These are phyloP conservation scores for Copromyces sp. DNA, from an alignment of 495 filamentous ascomycete species.

Conservation along the genomic window DNA sequence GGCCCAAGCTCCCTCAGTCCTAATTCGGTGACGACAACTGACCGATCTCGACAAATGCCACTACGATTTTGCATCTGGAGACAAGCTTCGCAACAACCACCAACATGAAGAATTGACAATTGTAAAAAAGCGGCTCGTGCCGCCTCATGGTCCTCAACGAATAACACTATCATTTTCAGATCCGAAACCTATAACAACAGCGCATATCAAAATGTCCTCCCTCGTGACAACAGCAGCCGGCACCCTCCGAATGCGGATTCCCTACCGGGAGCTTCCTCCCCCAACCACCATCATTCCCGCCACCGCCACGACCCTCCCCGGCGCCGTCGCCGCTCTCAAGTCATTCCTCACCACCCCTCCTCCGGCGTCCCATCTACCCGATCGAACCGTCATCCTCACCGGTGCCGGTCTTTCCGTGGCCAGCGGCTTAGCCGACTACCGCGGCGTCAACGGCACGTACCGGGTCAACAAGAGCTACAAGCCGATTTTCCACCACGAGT, in stretches of 20 bases:
- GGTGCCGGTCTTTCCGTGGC: slow-evolving; percentile 92
- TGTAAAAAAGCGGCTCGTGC: background rate
- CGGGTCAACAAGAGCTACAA: slow-evolving; percentile 78
- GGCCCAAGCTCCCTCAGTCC: background rate
- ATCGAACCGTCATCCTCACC: slow-evolving; percentile 60
- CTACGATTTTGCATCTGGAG: background rate
- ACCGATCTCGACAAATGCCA: background rate
- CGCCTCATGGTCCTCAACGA: background rate
- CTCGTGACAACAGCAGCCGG: slow-evolving; percentile 30
- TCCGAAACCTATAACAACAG: background rate
- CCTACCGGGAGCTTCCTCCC: slow-evolving; percentile 80
- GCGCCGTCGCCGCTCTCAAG: slow-evolving; percentile 65
- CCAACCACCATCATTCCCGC: slow-evolving; percentile 62
- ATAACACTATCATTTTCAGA: background rate
- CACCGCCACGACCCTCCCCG: slow-evolving; percentile 54
- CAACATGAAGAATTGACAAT: background rate
- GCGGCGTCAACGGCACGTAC: slow-evolving; percentile 84
- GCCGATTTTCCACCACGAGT: slow-evolving; percentile 91
- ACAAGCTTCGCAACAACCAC: background rate
- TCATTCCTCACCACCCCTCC: slow-evolving; percentile 59
- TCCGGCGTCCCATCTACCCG: slow-evolving; percentile 33
- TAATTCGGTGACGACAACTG: background rate
- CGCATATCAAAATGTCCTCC: slow-evolving; percentile 42
- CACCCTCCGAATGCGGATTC: slow-evolving; percentile 57
- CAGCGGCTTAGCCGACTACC: slow-evolving; percentile 87